Conservation (phyloP, 2,329 filamentous ascomycete species). For the Rhynchosporium agropyri region DNA sequence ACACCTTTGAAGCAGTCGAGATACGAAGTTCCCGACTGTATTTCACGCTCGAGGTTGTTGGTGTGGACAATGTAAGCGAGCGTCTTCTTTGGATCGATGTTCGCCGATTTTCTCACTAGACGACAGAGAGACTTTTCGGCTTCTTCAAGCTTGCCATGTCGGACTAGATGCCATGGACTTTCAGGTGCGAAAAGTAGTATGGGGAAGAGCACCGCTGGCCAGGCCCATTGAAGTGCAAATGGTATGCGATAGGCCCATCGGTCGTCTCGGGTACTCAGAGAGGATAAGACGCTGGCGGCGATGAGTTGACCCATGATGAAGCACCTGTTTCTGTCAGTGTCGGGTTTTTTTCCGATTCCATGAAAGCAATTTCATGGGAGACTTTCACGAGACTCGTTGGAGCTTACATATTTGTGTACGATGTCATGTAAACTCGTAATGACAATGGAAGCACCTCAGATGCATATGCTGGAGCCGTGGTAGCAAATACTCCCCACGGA, state of each 20-base stretch:
- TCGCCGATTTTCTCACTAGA: slow-evolving; percentile 31
- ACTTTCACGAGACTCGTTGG: neutral
- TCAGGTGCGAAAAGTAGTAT: slow-evolving; percentile 50
- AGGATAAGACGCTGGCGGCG: slow-evolving; percentile 50
- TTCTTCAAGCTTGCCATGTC: slow-evolving; percentile 47
- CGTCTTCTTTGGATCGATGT: slow-evolving; percentile 26
- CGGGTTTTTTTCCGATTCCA: neutral
- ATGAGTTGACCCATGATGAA: slow-evolving; percentile 53
- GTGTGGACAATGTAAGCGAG: slow-evolving; percentile 57
- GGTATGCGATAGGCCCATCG: slow-evolving; percentile 45
- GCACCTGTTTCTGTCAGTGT: slow-evolving; percentile 39
- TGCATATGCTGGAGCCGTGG: slow-evolving; percentile 48
- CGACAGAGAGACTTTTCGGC: slow-evolving; percentile 49
- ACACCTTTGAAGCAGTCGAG: slow-evolving; percentile 51
- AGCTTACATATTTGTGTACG: slow-evolving; percentile 46
- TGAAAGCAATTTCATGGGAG: neutral
- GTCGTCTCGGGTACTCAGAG: slow-evolving; percentile 45
- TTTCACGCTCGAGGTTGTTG: slow-evolving; percentile 53
- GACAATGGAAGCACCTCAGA: slow-evolving; percentile 49
- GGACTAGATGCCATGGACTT: slow-evolving; percentile 53
- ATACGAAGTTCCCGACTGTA: slow-evolving; percentile 47
- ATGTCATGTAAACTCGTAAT: slow-evolving; percentile 48
- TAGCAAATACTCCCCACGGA: slow-evolving; percentile 53
- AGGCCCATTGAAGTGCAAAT: slow-evolving; percentile 48
- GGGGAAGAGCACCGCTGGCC: slow-evolving; percentile 49